phyloP scores from a whole-genome alignment of 441 rosid species.

The Gossypium schwendimanii region DNA sequence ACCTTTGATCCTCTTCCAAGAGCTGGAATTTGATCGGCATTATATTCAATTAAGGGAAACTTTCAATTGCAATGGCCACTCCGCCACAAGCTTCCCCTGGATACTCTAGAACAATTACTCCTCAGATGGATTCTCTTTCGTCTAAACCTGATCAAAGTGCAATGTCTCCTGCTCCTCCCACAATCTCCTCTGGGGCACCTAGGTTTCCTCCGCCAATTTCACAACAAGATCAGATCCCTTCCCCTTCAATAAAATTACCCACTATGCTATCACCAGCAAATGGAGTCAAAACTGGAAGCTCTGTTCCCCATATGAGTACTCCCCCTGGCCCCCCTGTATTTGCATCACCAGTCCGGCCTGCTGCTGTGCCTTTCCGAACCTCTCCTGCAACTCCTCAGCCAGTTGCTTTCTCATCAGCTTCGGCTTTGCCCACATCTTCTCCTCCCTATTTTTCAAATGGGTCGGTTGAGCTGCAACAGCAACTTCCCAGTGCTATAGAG shows the following conservation, averaged over 20 bases:
- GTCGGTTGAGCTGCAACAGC: slow-evolving; percentile 47
- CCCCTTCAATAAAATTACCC: slow-evolving; percentile 50
- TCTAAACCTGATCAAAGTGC: slow-evolving; percentile 40
- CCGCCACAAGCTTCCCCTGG: slow-evolving; percentile 40
- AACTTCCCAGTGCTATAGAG: slow-evolving; percentile 45
- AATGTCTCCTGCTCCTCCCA: slow-evolving; percentile 42
- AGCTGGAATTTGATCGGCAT: slow-evolving; percentile 11
- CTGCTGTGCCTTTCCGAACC: slow-evolving; percentile 88
- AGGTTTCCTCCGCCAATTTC: slow-evolving; percentile 56
- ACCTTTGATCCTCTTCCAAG: background rate
- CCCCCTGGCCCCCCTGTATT: slow-evolving; percentile 96
- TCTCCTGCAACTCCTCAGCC: slow-evolving; percentile 94
- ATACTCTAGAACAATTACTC: slow-evolving; percentile 31
- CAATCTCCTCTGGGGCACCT: slow-evolving; percentile 43
- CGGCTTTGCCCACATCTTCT: slow-evolving; percentile 74
- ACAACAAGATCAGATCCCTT: slow-evolving; percentile 53
- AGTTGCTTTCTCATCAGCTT: slow-evolving; percentile 63
- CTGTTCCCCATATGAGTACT: slow-evolving; percentile 71
- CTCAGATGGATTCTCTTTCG: slow-evolving; percentile 38
- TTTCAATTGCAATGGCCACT: slow-evolving; percentile 49
- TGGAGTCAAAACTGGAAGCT: slow-evolving; percentile 60
- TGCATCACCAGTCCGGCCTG: slow-evolving; percentile 84
- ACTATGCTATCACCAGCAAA: slow-evolving; percentile 50
- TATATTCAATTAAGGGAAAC: background rate
- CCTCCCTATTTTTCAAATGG: slow-evolving; percentile 77